Base-by-base conservation (phyloP, 345 rosid genomes). In the Litchi chinensis region DNA sequence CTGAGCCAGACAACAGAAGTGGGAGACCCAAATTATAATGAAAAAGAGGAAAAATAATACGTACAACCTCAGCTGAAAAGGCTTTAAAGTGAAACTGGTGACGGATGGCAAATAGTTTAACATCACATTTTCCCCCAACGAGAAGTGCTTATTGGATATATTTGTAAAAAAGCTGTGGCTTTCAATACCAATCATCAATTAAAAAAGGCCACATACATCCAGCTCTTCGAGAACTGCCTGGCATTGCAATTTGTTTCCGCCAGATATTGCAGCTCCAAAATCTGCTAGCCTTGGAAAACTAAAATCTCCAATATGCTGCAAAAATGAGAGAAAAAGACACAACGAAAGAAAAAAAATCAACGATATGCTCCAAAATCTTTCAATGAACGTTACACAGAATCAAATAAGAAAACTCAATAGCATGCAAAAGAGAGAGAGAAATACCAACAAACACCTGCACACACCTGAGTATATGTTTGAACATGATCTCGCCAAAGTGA, bases 211-310 rank as follows among this genome's bases (percentile, higher is more conserved):
- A 83, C 98, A 88, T 88, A 97, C 99, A 88, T 97, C 99, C 57
- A 97, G 87, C 91, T 97, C 99, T 83, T 94, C 99, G 82, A 97
- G 98, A 56, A 94, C 99, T 83, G 87, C 84, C 87, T 94, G 98
- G 82, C 93, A 85, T 73, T 91, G 97, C 81, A 87, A 84, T 86
- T 88, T 97, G 87, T 89, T 93, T 70, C 93, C 98, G 32, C 98
- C 98, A 59, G 97, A 93, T 89, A 97, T 94, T 16, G 98, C 98
- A 68, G 99, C 99, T 75, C 99, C 99, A 82, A 97, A 97, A 90
- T 97, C 99, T 39, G 99, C 98, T 79, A 93, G 84, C 80, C 93
- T 89, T 80, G 97, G 87, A 81, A 90, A 92, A 81, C 88, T 94
- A 83, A 97, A 94, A 80, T 94, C 98, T 65, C 98, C 99, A 76